These are phyloP conservation scores for Candida silvicultrix DNA, from an alignment of 805 yeast genomes.

Conservation along the genomic window DNA sequence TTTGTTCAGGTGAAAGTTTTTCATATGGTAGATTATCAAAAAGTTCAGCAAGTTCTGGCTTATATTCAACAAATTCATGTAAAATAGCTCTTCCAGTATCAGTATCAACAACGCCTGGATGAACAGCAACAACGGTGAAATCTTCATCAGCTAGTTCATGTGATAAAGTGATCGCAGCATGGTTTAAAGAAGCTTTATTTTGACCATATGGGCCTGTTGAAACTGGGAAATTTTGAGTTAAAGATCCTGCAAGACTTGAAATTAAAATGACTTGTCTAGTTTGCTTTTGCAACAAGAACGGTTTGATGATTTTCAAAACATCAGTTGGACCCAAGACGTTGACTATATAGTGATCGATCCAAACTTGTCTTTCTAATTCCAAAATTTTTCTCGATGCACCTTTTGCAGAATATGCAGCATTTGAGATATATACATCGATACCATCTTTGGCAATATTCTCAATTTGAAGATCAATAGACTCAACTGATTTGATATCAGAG, in stretches of 20 bases:
- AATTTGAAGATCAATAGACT: background rate
- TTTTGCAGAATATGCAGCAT: background rate
- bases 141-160: background rate
- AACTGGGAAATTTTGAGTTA: background rate
- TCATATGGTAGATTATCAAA: background rate
- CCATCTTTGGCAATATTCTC: background rate
- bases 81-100: background rate
- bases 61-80: background rate
- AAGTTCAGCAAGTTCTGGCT: background rate
- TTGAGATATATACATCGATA: background rate
- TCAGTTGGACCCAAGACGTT: background rate
- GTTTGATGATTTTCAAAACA: background rate
- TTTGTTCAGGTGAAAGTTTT: background rate
- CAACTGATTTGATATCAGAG: background rate
- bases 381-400: background rate
- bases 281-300: background rate
- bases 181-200: background rate
- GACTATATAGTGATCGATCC: background rate
- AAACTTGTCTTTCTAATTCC: background rate
- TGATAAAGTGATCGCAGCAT: background rate
- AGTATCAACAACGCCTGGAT: background rate
- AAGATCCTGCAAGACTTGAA: background rate
- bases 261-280: background rate
- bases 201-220: background rate
- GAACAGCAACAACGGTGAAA: background rate